Base-by-base conservation (phyloP, 257 asterid genomes). In the Solanum bulbocastanum region DNA sequence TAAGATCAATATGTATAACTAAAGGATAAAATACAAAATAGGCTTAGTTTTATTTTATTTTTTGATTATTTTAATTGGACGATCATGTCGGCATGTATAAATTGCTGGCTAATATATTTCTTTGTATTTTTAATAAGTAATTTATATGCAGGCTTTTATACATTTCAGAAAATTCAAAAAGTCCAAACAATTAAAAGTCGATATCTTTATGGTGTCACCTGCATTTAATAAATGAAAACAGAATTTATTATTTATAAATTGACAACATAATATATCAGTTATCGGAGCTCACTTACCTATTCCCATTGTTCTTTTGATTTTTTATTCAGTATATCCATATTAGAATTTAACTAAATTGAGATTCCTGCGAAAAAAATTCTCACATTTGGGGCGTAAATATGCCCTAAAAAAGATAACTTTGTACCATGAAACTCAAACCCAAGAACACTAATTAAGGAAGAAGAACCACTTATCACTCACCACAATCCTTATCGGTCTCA, bases 391-490 rank as follows among this genome's bases (percentile, higher is more conserved):
- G 4, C 0, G 1, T 52, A 52, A 2, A 1, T 0, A 7, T 4
- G 1, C 4, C 1, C 4, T 52, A 18, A 18, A 6, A 52, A 52
- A 52, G 4, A 0, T 0, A 0, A 52, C 1, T 52, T 6, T 52
- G 1, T 2, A 18, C 10, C 4, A 16, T 2, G 9, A 52, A 52
- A 52, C 23, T 52, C n/a, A 6, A 52, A 52, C 10, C 10, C 0
- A 1, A 52, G 0, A 2, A 0, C 0, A 52, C 1, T 52, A 52
- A 18, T 52, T 52, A 52, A 52, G 8, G 0, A 52, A 6, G 0
- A 52, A 52, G 3, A 52, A 0, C 0, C 16, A 52, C 9, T 5
- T 16, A 6, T 3, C 10, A 16, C 20, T 52, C 23, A 16, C 4
- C 10, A 6, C 4, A 6, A 52, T 52, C 9, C 9, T 7, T 52